Evolutionary conservation across 73 alveolate species (phyloP).

Genomic region (Paramecium sexaurelia): DNA sequence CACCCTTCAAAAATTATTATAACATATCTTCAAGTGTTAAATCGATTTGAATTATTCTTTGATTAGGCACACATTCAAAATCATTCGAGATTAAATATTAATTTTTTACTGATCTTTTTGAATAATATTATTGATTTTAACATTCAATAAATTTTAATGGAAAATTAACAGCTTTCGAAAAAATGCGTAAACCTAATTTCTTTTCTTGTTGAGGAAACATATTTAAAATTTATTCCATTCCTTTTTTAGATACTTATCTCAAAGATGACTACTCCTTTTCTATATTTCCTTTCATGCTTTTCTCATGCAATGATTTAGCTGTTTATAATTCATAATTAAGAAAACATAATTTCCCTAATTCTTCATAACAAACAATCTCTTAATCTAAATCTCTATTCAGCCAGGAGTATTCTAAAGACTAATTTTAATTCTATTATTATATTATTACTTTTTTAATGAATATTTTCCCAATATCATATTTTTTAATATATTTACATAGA

Average conservation of each 20-base stretch:
- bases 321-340: constrained; percentile 22
- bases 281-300: neutral
- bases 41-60: neutral
- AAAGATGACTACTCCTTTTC: neutral
- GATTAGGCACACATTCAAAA: constrained; percentile 25
- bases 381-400: neutral
- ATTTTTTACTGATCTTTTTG: neutral
- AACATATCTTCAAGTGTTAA: neutral
- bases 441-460: constrained; percentile 9
- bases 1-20: neutral
- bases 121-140: neutral
- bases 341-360: constrained; percentile 33
- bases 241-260: neutral
- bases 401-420: constrained; percentile 39
- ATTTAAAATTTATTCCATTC: neutral
- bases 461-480: constrained; percentile 3
- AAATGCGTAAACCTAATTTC: neutral
- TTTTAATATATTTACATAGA: constrained; percentile 11
- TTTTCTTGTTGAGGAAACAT: neutral
- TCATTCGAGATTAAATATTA: neutral
- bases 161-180: constrained; percentile 46
- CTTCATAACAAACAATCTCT: constrained; percentile 24
- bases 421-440: neutral
- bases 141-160: neutral
- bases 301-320: constrained; percentile 34